Evolutionary conservation across 768 basidiomycete species (phyloP).

Genomic region (Auriscalpium microsporum): DNA sequence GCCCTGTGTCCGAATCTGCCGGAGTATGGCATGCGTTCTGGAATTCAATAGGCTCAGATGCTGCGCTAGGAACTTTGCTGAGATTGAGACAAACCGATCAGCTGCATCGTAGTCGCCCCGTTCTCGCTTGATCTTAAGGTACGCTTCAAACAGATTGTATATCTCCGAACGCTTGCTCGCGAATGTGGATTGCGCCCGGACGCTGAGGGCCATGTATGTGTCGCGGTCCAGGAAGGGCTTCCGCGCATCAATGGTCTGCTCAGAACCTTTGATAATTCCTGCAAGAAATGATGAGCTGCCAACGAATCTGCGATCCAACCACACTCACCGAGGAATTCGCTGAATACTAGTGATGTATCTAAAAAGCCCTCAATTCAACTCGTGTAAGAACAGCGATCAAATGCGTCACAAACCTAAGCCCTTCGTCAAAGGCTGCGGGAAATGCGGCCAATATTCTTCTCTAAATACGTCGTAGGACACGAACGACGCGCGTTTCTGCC

Average conservation of each 20-base stretch:
- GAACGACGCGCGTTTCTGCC: constrained; percentile 17
- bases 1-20: constrained; percentile 22
- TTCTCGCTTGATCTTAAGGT: constrained; percentile 37
- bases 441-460: constrained; percentile 50
- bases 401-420: constrained; percentile 35
- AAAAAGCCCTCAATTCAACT: constrained; percentile 40
- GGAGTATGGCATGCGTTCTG: constrained; percentile 47
- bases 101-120: constrained; percentile 45
- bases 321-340: constrained; percentile 53
- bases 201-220: background rate
- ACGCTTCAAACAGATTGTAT: constrained; percentile 38
- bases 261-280: constrained; percentile 64
- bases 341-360: constrained; percentile 44
- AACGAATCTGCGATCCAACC: background rate
- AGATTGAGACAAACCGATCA: constrained; percentile 37
- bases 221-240: constrained; percentile 4
- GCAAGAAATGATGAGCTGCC: background rate
- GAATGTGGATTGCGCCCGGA: constrained; percentile 29
- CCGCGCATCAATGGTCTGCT: constrained; percentile 31
- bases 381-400: constrained; percentile 37
- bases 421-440: constrained; percentile 42
- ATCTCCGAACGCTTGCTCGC: constrained; percentile 32
- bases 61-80: constrained; percentile 9
- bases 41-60: background rate
- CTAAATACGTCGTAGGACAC: constrained; percentile 39